phyloP scores from a whole-genome alignment of 352 stramenopile species.

The Peronospora destructor region DNA sequence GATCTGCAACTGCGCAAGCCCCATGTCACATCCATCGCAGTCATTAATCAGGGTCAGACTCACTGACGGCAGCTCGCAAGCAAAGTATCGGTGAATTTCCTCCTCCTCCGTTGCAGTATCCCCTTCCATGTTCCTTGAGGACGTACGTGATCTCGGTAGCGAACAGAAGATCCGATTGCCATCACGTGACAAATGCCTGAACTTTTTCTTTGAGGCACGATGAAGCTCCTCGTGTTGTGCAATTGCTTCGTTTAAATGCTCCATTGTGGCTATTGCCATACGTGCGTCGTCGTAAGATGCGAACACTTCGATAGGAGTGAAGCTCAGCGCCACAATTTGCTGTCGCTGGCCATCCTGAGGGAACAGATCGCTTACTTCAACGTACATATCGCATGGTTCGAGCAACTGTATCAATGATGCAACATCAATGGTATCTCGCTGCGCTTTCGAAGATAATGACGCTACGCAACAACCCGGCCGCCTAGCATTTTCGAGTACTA shows the following conservation, averaged over 20 bases:
- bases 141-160: slow-evolving; percentile 18
- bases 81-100: slow-evolving; percentile 75
- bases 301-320: slow-evolving; percentile 76
- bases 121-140: slow-evolving; percentile 11
- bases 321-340: slow-evolving; percentile 62
- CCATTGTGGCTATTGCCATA: slow-evolving; percentile 46
- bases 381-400: slow-evolving; percentile 62
- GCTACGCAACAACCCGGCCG: slow-evolving; percentile 55
- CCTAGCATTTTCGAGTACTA: slow-evolving; percentile 56
- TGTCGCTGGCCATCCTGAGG: slow-evolving; percentile 57
- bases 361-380: slow-evolving; percentile 64
- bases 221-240: slow-evolving; percentile 16
- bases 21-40: slow-evolving; percentile 83
- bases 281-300: slow-evolving; percentile 73
- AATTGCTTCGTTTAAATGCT: slow-evolving; percentile 31
- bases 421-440: slow-evolving; percentile 27
- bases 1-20: slow-evolving; percentile 65
- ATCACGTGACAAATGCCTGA: slow-evolving; percentile 4
- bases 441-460: slow-evolving; percentile 19
- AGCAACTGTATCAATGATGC: slow-evolving; percentile 61
- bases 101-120: slow-evolving; percentile 13
- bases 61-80: slow-evolving; percentile 59
- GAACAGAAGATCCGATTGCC: slow-evolving; percentile 3
- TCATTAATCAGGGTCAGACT: slow-evolving; percentile 79
- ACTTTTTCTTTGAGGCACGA: background rate